A percentile compares a stretch with the other conserved stretches of the same genome.
Evolutionary conservation across 192 early-diverging fungal genomes (phyloP).

Genomic region (Entomortierella beljakovae): DNA sequence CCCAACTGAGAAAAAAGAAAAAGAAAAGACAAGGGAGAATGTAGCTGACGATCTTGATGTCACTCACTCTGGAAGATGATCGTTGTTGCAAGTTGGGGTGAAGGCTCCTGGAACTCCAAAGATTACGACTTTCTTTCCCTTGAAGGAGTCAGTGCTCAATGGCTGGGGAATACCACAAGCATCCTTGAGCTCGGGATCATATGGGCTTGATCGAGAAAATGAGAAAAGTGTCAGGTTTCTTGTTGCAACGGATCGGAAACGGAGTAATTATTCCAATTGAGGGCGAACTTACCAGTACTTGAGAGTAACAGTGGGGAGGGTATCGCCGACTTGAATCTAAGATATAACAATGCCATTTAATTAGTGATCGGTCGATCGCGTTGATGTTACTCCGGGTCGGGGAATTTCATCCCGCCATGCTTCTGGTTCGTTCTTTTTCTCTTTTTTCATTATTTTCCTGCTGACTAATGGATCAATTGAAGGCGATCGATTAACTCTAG

Average conservation of each 20-base stretch:
- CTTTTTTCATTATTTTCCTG: too few species aligned
- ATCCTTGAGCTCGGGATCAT: slow-evolving; percentile 32
- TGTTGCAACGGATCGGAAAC: not conserved
- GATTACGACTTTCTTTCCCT: slow-evolving; percentile 73
- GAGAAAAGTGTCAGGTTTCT: not conserved
- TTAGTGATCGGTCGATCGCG: not conserved
- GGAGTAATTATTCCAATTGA: not conserved
- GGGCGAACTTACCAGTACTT: slow-evolving; percentile 56
- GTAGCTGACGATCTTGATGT: not conserved
- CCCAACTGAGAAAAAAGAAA: not conserved
- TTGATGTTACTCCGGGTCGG: not conserved
- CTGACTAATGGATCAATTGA: too few species aligned
- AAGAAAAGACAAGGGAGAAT: not conserved
- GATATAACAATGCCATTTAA: too few species aligned
- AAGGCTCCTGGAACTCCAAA: slow-evolving; percentile 77
- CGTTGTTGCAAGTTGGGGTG: slow-evolving; percentile 68
- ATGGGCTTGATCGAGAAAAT: slow-evolving; percentile 22
- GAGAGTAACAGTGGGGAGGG: slow-evolving; percentile 63
- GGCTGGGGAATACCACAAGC: slow-evolving; percentile 51
- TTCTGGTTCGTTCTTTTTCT: too few species aligned
- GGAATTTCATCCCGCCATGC: too few species aligned
- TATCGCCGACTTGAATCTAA: slow-evolving; percentile 66
- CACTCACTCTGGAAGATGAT: slow-evolving; percentile 66
- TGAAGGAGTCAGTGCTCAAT: slow-evolving; percentile 60
- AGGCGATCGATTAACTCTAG: too few species aligned